These are phyloP conservation scores for Fusarium sp. DNA, from an alignment of 2,329 filamentous ascomycete genomes.

Conservation along the genomic window DNA sequence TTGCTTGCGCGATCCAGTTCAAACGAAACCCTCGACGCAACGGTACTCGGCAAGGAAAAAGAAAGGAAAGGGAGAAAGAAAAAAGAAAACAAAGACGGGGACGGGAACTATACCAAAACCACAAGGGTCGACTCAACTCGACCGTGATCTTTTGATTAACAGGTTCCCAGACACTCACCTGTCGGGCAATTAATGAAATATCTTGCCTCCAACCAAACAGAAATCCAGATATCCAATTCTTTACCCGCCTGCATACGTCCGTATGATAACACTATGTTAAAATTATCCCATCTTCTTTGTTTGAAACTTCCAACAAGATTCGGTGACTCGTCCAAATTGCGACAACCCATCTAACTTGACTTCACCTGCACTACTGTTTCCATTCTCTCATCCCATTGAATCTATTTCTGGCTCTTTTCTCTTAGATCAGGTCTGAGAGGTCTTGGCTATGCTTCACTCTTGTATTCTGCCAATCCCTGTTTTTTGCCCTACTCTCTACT, in stretches of 20 bases:
- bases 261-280: not conserved
- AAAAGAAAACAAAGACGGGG: constrained; percentile 3
- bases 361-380: constrained; percentile 30
- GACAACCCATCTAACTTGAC: not conserved
- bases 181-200: not conserved
- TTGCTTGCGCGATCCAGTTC: constrained; percentile 38
- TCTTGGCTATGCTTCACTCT: constrained; percentile 25
- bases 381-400: constrained; percentile 13
- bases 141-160: constrained; percentile 1
- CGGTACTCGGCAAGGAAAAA: constrained; percentile 15
- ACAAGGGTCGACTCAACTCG: not conserved
- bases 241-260: not conserved
- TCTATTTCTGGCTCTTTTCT: constrained; percentile 38
- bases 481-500: not conserved
- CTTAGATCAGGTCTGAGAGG: constrained; percentile 20
- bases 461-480: constrained; percentile 27
- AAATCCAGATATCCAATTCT: not conserved
- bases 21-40: constrained; percentile 26
- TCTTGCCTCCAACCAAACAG: not conserved
- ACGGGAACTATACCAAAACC: constrained; percentile 17
- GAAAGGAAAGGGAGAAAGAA: constrained; percentile 1
- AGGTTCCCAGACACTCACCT: not conserved
- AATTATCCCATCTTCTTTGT: constrained; percentile 30
- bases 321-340: constrained; percentile 6
- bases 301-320: constrained; percentile 1